Base-by-base conservation (phyloP, 371 early-diverging fungal species). In the Zopfochytrium polystomum region DNA sequence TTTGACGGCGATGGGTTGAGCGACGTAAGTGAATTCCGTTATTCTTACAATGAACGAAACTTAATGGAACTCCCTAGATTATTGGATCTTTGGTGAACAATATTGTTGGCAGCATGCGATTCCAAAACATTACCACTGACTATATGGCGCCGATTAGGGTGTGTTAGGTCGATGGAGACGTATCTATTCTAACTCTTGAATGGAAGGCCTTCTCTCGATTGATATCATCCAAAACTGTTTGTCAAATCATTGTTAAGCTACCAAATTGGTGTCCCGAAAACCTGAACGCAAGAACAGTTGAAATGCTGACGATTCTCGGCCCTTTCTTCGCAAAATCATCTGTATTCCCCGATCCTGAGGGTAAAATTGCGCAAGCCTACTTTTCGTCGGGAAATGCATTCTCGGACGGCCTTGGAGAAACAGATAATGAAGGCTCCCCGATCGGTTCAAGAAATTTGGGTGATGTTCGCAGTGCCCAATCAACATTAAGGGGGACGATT, bases 281-380 rank as follows among this genome's bases (percentile, higher is more conserved):
- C 49, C 68, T 76, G 0, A 74, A 75, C 0, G 84, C 90, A 0
- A 67, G 77, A 2, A 80, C 75, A 23, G 74, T 90, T 20, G 91
- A 91, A 60, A 55, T 83, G 3, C 55, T 80, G 3, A 82, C 90
- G 23, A 63, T 90, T 25, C 69, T 91, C 1, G 93, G 93, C 0
- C 90, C 90, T 3, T 87, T 87, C 50, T 81, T 90, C 52, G 68
- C 75, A 26, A 60, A 85, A 0, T 78, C 87, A 15, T 82, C 74
- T 25, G 72, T 29, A 52, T 63, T 73, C 43, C 63, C 67, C 20
- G 76, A 88, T 80, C 25, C 30, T 46, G 70, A 70, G 33, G 85
- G 85, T 20, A 73, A 76, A 20, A 71, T 90, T 0, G 84, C 80
- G 1, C 81, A 84, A 34, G 78, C 60, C 1, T 84, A 84, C 46